Evolutionary conservation across 805 yeast species (phyloP).

Genomic region (Nakazawaea laoshanensis): DNA sequence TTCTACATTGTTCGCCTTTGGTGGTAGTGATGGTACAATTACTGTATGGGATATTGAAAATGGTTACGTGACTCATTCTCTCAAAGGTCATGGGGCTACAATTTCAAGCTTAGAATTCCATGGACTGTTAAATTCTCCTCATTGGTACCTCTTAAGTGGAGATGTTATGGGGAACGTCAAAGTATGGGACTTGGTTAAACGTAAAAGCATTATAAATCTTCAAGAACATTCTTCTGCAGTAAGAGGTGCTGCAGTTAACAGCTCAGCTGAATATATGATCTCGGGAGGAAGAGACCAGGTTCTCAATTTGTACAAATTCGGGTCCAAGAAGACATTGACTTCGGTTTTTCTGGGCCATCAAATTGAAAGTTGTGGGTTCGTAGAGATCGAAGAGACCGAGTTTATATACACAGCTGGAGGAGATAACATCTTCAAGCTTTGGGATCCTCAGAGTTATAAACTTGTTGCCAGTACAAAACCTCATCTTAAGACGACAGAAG

Average conservation of each 20-base stretch:
- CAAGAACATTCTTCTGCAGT: constrained; percentile 77
- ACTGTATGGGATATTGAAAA: constrained; percentile 90
- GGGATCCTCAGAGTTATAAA: constrained; percentile 45
- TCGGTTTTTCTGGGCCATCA: constrained; percentile 71
- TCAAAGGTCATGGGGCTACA: constrained; percentile 91
- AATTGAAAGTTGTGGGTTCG: constrained; percentile 63
- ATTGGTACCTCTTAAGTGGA: constrained; percentile 76
- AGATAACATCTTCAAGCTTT: constrained; percentile 55
- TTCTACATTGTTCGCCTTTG: constrained; percentile 82
- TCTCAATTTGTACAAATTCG: constrained; percentile 46
- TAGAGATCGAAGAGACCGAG: constrained; percentile 23
- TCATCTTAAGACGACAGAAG: constrained; percentile 60
- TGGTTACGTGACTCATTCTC: constrained; percentile 79
- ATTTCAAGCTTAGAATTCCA: constrained; percentile 65
- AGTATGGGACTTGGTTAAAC: constrained; percentile 60
- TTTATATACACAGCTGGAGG: constrained; percentile 73
- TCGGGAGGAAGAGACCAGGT: constrained; percentile 90
- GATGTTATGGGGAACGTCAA: constrained; percentile 50
- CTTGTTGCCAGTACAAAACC: constrained; percentile 34
- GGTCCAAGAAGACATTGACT: constrained; percentile 24
- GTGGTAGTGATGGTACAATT: constrained; percentile 90
- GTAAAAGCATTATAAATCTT: constrained; percentile 49
- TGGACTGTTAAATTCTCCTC: constrained; percentile 60
- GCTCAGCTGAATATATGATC: constrained; percentile 45
- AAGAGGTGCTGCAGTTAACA: constrained; percentile 66